Percentiles rank a stretch among this genome's conserved stretches.
These are phyloP conservation scores for Fusarium sp. DNA, from an alignment of 2,329 filamentous ascomycete species.

Conservation along the genomic window DNA sequence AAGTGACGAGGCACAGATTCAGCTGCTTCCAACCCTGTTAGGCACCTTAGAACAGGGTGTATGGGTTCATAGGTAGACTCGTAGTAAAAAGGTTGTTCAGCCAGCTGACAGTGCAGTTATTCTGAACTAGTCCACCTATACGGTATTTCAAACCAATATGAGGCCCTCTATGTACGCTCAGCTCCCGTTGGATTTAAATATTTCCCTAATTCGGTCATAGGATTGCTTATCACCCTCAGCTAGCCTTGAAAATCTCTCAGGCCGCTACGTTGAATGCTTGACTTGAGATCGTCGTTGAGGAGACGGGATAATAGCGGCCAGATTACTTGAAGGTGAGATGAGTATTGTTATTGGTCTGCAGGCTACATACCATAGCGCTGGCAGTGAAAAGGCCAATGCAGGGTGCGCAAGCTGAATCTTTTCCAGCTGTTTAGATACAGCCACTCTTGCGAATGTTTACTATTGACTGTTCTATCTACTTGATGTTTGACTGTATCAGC, in stretches of 20 bases:
- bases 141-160: background rate
- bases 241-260: background rate
- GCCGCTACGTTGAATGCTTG: no score
- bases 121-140: background rate
- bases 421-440: background rate
- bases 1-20: no score
- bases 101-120: background rate
- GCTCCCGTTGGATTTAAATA: background rate
- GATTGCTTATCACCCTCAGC: slow-evolving; percentile 1
- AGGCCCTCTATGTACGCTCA: background rate
- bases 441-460: background rate
- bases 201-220: background rate
- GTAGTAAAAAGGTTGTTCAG: background rate
- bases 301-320: no score
- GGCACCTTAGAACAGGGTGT: no score
- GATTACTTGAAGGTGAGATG: background rate
- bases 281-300: no score
- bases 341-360: slow-evolving; percentile 2
- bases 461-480: background rate
- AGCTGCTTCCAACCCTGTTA: no score
- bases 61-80: background rate
- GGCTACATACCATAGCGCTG: background rate
- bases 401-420: slow-evolving; percentile 4
- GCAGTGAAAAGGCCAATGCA: background rate
- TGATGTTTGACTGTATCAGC: background rate